These are phyloP conservation scores for Sextonia rubra DNA, from an alignment of 164 flowering plant species.

Conservation along the genomic window DNA sequence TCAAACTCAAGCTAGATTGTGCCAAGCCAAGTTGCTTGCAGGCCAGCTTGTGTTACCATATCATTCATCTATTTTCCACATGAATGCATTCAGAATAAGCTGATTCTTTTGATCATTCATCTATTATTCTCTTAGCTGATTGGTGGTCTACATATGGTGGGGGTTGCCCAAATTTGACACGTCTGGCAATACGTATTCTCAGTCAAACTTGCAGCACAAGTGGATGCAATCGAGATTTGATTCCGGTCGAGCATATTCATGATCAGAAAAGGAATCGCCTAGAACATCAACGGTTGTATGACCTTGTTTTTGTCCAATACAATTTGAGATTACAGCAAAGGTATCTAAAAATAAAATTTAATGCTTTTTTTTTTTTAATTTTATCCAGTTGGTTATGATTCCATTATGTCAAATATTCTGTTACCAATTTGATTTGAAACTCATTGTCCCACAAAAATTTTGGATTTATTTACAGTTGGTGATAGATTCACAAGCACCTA, in stretches of 20 bases:
- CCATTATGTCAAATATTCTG: neutral
- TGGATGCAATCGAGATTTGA: constrained; percentile 27
- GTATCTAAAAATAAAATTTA: constrained; percentile 29
- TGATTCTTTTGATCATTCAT: constrained; percentile 14
- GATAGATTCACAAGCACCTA: neutral
- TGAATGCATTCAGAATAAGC: constrained; percentile 3
- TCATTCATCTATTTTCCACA: no score
- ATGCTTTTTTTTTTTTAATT: neutral
- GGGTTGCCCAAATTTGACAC: constrained; percentile 78
- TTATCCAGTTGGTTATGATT: neutral
- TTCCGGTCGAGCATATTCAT: constrained; percentile 44
- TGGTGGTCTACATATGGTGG: constrained; percentile 99
- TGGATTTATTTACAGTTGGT: neutral
- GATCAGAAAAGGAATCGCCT: constrained; percentile 43
- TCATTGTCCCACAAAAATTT: neutral
- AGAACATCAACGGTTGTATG: constrained; percentile 66
- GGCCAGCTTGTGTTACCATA: no score
- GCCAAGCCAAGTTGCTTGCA: no score
- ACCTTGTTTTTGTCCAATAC: constrained; percentile 64
- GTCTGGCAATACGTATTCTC: constrained; percentile 70
- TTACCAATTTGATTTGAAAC: no score
- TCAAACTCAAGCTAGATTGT: no score
- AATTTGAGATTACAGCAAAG: constrained; percentile 54
- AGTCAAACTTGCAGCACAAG: constrained; percentile 67
- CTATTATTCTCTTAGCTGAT: constrained; percentile 44